These are phyloP conservation scores for Cladophialophora immunda DNA, from an alignment of 2,329 filamentous ascomycete species.

Conservation along the genomic window DNA sequence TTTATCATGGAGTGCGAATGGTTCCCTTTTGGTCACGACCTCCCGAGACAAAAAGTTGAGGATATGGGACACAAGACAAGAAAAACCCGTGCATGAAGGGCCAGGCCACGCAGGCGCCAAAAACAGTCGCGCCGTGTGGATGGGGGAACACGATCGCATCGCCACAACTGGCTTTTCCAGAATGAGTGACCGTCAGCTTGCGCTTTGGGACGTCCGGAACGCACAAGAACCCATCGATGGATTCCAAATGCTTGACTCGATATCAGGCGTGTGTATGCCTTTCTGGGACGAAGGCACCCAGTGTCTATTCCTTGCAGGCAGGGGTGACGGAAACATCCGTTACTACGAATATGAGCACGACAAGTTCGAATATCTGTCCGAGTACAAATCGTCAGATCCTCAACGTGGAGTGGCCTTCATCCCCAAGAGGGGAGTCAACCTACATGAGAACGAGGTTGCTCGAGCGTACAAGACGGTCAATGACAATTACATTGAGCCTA, in stretches of 20 bases:
- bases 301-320: slow-evolving; percentile 94
- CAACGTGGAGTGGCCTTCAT: slow-evolving; percentile 94
- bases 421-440: slow-evolving; percentile 93
- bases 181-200: slow-evolving; percentile 97
- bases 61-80: slow-evolving; percentile 96
- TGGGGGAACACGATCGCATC: slow-evolving; percentile 95
- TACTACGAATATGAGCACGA: slow-evolving; percentile 99
- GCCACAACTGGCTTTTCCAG: slow-evolving; percentile 96
- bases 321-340: slow-evolving; percentile 98
- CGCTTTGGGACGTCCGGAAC: slow-evolving; percentile 90
- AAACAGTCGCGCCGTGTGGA: slow-evolving; percentile 96
- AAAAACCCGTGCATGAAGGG: slow-evolving; percentile 84
- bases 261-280: slow-evolving; percentile 98
- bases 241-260: slow-evolving; percentile 90
- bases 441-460: slow-evolving; percentile 96
- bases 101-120: slow-evolving; percentile 91
- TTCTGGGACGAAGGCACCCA: slow-evolving; percentile 99
- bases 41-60: slow-evolving; percentile 98
- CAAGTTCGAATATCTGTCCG: slow-evolving; percentile 96
- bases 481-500: slow-evolving; percentile 91
- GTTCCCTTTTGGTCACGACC: slow-evolving; percentile 86
- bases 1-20: slow-evolving; percentile 92
- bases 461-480: slow-evolving; percentile 97
- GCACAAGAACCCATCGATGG: slow-evolving; percentile 83
- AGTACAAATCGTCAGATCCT: slow-evolving; percentile 96